phyloP scores from a whole-genome alignment of 768 basidiomycete genomes.

The Plicaturopsis crispa region DNA sequence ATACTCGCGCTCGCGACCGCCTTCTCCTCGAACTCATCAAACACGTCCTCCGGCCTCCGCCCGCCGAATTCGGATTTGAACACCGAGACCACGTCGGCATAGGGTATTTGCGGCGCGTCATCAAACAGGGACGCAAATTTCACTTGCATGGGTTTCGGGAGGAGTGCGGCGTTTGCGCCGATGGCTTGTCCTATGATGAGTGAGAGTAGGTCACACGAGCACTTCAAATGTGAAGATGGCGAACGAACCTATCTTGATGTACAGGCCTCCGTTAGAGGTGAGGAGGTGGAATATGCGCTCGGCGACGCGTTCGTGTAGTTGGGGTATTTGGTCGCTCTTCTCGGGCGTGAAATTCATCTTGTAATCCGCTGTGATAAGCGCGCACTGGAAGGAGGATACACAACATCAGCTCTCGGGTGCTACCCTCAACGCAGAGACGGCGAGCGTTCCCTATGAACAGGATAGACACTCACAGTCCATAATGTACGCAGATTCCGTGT shows the following conservation, averaged over 20 bases:
- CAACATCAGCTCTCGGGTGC: too few species aligned
- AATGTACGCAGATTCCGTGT: conserved; percentile 39
- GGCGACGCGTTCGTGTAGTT: conserved; percentile 81
- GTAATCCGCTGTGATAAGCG: conserved; percentile 70
- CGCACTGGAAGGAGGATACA: conserved; percentile 45
- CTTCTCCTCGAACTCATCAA: conserved; percentile 67
- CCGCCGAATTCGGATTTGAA: conserved; percentile 64
- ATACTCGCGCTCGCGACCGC: conserved; percentile 87
- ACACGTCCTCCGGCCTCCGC: conserved; percentile 64
- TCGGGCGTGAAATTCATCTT: conserved; percentile 80
- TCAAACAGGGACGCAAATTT: conserved; percentile 84
- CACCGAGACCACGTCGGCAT: conserved; percentile 57
- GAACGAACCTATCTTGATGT: conserved; percentile 69
- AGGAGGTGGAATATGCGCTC: conserved; percentile 69
- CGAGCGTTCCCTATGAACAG: too few species aligned
- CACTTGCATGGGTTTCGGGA: conserved; percentile 77
- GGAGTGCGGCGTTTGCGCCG: conserved; percentile 77
- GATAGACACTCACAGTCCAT: too few species aligned
- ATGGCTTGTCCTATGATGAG: conserved; percentile 56
- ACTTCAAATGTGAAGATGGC: conserved; percentile 4
- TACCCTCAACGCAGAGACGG: too few species aligned
- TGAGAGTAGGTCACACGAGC: background rate
- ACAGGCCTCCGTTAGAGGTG: conserved; percentile 76
- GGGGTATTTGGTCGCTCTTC: conserved; percentile 65
- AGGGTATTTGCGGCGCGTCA: conserved; percentile 80